These are phyloP conservation scores for Leccinum subgranulosum DNA, from an alignment of 768 basidiomycete species.

Conservation along the genomic window DNA sequence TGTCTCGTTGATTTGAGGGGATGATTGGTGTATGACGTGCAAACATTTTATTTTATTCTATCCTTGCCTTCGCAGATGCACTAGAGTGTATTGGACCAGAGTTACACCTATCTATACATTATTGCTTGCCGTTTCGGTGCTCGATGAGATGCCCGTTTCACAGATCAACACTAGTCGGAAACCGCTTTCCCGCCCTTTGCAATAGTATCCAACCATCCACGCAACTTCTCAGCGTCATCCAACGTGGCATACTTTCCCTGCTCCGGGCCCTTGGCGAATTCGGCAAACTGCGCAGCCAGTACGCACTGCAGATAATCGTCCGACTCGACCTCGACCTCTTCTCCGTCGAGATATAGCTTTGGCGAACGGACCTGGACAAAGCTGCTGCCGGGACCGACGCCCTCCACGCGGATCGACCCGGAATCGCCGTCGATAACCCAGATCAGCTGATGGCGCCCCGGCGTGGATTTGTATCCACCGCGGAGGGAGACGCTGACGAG, in stretches of 20 bases:
- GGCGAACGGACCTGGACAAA: slow-evolving; percentile 3
- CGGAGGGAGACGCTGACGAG: slow-evolving; percentile 1
- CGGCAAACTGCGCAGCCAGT: slow-evolving; percentile 5
- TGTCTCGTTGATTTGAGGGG: neutral
- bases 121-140: too few species aligned
- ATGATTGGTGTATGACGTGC: neutral
- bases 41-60: neutral
- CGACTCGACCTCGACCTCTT: slow-evolving; percentile 1
- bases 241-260: slow-evolving; percentile 4
- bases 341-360: slow-evolving; percentile 6
- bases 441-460: slow-evolving; percentile 7
- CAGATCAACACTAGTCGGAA: neutral
- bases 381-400: neutral
- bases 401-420: slow-evolving; percentile 8
- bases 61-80: neutral
- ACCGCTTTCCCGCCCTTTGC: neutral
- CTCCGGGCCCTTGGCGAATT: slow-evolving; percentile 9
- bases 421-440: slow-evolving; percentile 11
- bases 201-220: neutral
- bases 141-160: neutral
- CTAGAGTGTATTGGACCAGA: neutral
- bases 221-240: slow-evolving; percentile 9
- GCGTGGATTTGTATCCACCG: slow-evolving; percentile 7
- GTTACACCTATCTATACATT: neutral
- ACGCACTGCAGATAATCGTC: neutral